Evolutionary conservation across 345 rosid species (phyloP).

Genomic region (Abelmoschus esculentus): DNA sequence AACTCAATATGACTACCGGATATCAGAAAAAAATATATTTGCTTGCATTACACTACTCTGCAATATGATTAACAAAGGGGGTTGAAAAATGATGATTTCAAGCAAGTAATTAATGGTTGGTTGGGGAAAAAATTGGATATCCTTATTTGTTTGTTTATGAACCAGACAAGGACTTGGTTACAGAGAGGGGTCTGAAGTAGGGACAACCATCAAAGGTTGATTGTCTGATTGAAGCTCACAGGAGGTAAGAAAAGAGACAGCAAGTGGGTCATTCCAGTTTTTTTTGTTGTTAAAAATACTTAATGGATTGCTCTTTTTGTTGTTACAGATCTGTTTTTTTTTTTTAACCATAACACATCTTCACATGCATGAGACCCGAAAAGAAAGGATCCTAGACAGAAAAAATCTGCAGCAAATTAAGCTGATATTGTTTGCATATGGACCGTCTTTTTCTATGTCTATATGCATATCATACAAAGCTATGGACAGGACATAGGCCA

Average conservation of each 20-base stretch:
- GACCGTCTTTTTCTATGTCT: slow-evolving; percentile 25
- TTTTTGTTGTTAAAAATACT: not conserved
- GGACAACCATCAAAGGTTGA: slow-evolving; percentile 43
- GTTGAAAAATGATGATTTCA: slow-evolving; percentile 15
- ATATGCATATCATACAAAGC: not conserved
- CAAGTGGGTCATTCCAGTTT: slow-evolving; percentile 45
- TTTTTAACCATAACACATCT: not conserved
- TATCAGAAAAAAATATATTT: not conserved
- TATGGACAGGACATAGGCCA: slow-evolving; percentile 14
- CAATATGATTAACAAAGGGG: not conserved
- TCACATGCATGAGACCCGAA: not conserved
- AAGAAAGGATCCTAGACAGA: slow-evolving; percentile 16
- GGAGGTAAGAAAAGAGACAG: slow-evolving; percentile 22
- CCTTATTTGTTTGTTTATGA: slow-evolving; percentile 26
- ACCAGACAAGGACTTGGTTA: slow-evolving; percentile 34
- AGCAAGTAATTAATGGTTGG: not conserved
- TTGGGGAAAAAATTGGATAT: slow-evolving; percentile 3
- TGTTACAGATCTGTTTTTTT: not conserved
- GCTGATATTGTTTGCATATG: slow-evolving; percentile 18
- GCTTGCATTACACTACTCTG: not conserved
- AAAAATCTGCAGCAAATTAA: slow-evolving; percentile 16
- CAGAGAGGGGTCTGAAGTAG: slow-evolving; percentile 30
- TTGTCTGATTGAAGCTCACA: slow-evolving; percentile 32
- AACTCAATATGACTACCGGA: not conserved
- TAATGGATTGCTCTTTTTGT: not conserved